Base-by-base conservation (phyloP, 805 yeast species). In the Lipomyces anomalus region DNA sequence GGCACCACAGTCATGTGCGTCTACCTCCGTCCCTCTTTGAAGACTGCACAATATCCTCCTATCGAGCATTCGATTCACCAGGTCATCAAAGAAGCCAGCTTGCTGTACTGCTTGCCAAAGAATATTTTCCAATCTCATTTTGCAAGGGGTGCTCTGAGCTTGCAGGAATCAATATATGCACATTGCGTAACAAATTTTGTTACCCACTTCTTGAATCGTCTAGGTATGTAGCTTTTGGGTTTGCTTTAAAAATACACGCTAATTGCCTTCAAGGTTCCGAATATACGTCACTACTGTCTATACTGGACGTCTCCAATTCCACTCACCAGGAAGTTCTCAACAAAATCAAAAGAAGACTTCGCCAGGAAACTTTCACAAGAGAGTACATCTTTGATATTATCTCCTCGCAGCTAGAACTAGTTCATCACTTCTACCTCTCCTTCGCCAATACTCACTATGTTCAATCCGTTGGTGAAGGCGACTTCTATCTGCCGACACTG, bases 151-250 rank as follows among this genome's bases (percentile, higher is more conserved):
- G 80, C 79, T 55, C 75, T 90, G 66, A 88, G 97, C 1, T 79
- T 94, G 57, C 97, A 90, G 68, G 98, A 92, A 68, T 79, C 89
- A 38, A 82, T 88, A 47, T 92, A 92, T 64, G 94, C 97, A 37
- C 97, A 90, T 65, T 83, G 88, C 65, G 95, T 90, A 58, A 82
- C 84, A 37, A 84, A 87, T 50, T 90, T 92, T 63, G 95, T 87
- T 41, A 82, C 95, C 29, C 97, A 92, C 67, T 92, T 90, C 70
- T 75, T 90, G 66, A 92, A 92, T 71, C 77, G 97, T 62, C 74
- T 90, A 61, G 97, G n/a, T n/a, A n/a, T n/a, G n/a, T n/a, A n/a
- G n/a, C n/a, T n/a, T n/a, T n/a, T n/a, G n/a, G n/a, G n/a, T n/a
- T n/a, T n/a, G n/a, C n/a, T n/a, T n/a, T n/a, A n/a, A n/a, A n/a